Percentiles rank a stretch among this genome's conserved stretches.
Evolutionary conservation across 208 protist species (phyloP).

Genomic region (Trypanosoma lewisi): DNA sequence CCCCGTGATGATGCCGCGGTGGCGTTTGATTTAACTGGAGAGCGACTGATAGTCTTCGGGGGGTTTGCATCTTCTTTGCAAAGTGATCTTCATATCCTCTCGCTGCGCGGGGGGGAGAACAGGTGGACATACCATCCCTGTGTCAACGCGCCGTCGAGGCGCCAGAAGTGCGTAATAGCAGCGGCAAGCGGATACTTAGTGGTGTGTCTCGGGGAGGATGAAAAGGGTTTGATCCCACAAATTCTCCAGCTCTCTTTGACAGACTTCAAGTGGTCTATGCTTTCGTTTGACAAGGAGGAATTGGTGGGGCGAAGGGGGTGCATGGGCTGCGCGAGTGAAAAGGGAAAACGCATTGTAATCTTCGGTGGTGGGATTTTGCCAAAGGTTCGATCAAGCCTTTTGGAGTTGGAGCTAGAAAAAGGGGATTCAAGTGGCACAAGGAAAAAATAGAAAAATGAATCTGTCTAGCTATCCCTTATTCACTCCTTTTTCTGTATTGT

Average conservation of each 20-base stretch:
- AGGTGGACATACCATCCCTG: conserved; percentile 31
- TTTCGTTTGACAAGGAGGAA: conserved; percentile 29
- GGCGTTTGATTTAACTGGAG: conserved; percentile 31
- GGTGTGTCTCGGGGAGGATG: conserved; percentile 36
- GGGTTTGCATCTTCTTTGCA: conserved; percentile 26
- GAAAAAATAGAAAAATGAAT: conserved; percentile 14
- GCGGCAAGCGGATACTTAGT: conserved; percentile 30
- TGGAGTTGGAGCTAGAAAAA: conserved; percentile 44
- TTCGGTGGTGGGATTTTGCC: conserved; percentile 34
- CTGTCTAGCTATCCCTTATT: neutral
- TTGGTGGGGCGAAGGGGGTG: conserved; percentile 26
- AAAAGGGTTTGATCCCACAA: conserved; percentile 28
- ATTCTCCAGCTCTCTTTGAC: conserved; percentile 35
- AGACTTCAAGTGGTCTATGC: conserved; percentile 39
- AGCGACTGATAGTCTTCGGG: conserved; percentile 51
- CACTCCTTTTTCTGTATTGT: neutral
- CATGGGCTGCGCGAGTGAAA: conserved; percentile 31
- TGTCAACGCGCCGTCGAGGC: conserved; percentile 18
- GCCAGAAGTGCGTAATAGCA: conserved; percentile 27
- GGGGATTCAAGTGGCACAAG: conserved; percentile 18
- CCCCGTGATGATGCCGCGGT: conserved; percentile 44
- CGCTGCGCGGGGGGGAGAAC: conserved; percentile 30
- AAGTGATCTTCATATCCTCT: conserved; percentile 38
- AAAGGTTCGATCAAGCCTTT: conserved; percentile 26
- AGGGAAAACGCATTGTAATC: conserved; percentile 28